Evolutionary conservation across 345 rosid species (phyloP).

Genomic region (Aquilaria sinensis): DNA sequence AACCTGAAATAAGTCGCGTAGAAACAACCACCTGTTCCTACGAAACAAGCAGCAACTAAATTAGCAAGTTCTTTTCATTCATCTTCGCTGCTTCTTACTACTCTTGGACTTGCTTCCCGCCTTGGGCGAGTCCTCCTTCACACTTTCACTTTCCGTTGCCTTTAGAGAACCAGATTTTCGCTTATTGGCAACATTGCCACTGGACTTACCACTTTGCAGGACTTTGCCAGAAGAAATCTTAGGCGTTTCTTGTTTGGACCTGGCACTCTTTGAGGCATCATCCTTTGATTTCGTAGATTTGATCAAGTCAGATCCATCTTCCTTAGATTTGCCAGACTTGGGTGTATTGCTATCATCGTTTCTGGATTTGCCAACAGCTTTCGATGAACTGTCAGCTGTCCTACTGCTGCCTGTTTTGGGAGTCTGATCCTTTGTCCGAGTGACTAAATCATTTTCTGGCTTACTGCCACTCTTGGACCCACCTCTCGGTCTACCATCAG

Average conservation of each 20-base stretch:
- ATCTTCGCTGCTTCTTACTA: conserved; percentile 59
- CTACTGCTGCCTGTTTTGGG: conserved; percentile 31
- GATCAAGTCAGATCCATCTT: conserved; percentile 3
- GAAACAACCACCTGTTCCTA: too few species aligned
- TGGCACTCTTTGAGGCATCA: conserved; percentile 12
- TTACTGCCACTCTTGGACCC: conserved; percentile 27
- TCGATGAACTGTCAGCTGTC: conserved; percentile 27
- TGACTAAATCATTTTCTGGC: conserved; percentile 26
- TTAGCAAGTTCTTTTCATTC: conserved; percentile 17
- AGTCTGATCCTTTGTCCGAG: conserved; percentile 31
- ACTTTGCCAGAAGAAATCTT: conserved; percentile 31
- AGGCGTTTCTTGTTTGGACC: conserved; percentile 36
- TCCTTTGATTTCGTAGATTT: conserved; percentile 21
- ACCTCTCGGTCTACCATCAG: conserved; percentile 35
- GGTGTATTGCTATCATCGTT: conserved; percentile 18
- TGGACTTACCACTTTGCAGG: conserved; percentile 29
- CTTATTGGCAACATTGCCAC: conserved; percentile 30
- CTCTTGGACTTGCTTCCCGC: conserved; percentile 40
- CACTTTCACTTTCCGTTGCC: conserved; percentile 30
- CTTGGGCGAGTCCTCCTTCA: conserved; percentile 35
- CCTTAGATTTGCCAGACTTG: conserved; percentile 34
- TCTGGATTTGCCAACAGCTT: conserved; percentile 30
- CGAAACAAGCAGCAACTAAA: not conserved
- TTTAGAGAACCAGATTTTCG: conserved; percentile 42
- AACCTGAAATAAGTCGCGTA: too few species aligned